These are phyloP conservation scores for Yarrowia bubula DNA, from an alignment of 805 yeast species.

Conservation along the genomic window DNA sequence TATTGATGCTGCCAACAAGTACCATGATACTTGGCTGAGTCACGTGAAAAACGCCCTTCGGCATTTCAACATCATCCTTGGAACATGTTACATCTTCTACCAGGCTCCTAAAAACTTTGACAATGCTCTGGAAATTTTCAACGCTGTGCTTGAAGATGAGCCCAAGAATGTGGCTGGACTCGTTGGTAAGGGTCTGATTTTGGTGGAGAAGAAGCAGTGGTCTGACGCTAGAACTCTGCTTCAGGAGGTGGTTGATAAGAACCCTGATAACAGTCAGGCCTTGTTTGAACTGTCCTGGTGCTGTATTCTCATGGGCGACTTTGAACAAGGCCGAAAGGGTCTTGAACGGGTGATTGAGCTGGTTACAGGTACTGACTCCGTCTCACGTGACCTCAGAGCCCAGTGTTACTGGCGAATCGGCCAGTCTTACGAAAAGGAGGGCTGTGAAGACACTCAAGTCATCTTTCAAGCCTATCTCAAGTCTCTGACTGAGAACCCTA, in stretches of 20 bases:
- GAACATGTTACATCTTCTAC: conserved; percentile 72
- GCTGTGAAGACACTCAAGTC: conserved; percentile 39
- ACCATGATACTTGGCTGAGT: conserved; percentile 45
- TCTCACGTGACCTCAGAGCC: conserved; percentile 58
- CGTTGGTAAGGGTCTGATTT: conserved; percentile 79
- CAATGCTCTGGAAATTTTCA: conserved; percentile 70
- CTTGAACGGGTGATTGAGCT: conserved; percentile 47
- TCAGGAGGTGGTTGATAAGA: conserved; percentile 47
- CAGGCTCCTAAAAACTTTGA: conserved; percentile 88
- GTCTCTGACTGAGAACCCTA: conserved; percentile 62
- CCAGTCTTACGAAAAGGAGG: conserved; percentile 49
- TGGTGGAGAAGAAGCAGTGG: conserved; percentile 61
- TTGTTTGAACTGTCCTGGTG: conserved; percentile 78
- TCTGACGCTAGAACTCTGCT: conserved; percentile 55
- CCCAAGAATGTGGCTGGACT: conserved; percentile 57
- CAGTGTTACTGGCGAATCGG: conserved; percentile 71
- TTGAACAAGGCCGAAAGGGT: conserved; percentile 51
- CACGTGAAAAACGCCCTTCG: conserved; percentile 51
- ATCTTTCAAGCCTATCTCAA: conserved; percentile 57
- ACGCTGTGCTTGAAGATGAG: conserved; percentile 51
- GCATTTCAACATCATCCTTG: conserved; percentile 64
- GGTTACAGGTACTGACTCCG: conserved; percentile 51
- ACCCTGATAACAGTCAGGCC: conserved; percentile 59
- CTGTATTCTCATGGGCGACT: conserved; percentile 52
- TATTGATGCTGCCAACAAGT: conserved; percentile 46